phyloP scores from a whole-genome alignment of 345 rosid species.

The Rubroshorea leprosula region DNA sequence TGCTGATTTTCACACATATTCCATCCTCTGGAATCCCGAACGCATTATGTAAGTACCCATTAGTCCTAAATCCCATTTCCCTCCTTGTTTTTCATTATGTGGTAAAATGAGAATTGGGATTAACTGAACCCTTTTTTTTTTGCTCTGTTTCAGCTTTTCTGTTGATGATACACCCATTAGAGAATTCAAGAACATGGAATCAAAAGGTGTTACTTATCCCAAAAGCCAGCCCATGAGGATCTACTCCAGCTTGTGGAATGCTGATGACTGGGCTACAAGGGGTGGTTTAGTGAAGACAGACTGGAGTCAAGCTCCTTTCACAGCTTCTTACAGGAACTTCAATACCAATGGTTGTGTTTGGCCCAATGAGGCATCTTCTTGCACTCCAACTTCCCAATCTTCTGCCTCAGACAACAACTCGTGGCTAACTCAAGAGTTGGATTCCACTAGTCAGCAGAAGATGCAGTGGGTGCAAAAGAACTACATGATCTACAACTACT shows the following conservation, averaged over 20 bases:
- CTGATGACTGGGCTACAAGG: too few species aligned
- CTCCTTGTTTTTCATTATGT: too few species aligned
- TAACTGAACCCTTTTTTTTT: too few species aligned
- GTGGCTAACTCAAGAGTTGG: conserved; percentile 42
- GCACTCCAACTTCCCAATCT: conserved; percentile 11
- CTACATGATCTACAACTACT: conserved; percentile 34
- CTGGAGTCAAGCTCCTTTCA: too few species aligned
- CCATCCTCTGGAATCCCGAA: conserved; percentile 59
- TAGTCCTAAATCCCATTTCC: not conserved
- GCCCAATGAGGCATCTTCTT: conserved; percentile 28
- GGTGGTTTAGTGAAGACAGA: too few species aligned
- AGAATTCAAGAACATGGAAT: conserved; percentile 55
- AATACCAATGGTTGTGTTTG: conserved; percentile 34
- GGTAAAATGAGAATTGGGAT: too few species aligned
- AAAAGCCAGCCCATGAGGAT: conserved; percentile 59
- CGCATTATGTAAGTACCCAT: conserved; percentile 43
- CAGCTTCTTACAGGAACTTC: too few species aligned
- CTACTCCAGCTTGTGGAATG: too few species aligned
- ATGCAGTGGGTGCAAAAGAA: conserved; percentile 50
- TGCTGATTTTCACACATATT: conserved; percentile 56
- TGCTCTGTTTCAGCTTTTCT: conserved; percentile 29
- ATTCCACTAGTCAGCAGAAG: conserved; percentile 25
- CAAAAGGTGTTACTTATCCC: conserved; percentile 46
- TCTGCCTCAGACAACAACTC: conserved; percentile 12
- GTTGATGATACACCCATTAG: conserved; percentile 61